These are phyloP conservation scores for Melocanna baccifera DNA, from an alignment of 176 grass and related monocot genomes.

Conservation along the genomic window DNA sequence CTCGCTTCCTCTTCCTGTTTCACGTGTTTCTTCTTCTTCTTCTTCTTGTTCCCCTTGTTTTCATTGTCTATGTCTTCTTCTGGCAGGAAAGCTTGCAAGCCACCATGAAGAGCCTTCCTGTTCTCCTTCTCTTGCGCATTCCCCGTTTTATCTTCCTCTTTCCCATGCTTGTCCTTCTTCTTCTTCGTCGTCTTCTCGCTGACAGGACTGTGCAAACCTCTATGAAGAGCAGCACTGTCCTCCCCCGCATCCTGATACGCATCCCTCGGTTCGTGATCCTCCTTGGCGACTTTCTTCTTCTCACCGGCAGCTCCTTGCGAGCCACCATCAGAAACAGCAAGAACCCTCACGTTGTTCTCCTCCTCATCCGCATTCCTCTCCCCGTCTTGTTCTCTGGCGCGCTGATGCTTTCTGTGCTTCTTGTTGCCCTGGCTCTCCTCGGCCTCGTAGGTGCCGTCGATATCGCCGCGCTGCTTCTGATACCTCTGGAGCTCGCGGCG, in stretches of 20 bases:
- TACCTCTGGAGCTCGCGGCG: not conserved
- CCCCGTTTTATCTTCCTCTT: not conserved
- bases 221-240: not conserved
- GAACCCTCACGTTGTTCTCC: not conserved
- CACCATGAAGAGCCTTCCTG: not conserved
- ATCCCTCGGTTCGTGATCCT: not conserved
- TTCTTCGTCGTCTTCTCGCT: slow-evolving; percentile 18
- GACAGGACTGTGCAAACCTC: not conserved
- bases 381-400: not conserved
- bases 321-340: not conserved
- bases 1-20: not conserved
- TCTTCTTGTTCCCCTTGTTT: not conserved
- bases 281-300: slow-evolving; percentile 2
- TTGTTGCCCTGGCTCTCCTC: not conserved
- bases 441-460: not conserved
- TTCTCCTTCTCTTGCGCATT: not conserved
- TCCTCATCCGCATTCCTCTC: not conserved
- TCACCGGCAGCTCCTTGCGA: not conserved
- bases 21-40: not conserved
- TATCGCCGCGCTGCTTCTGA: not conserved
- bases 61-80: not conserved
- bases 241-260: not conserved
- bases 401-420: not conserved
- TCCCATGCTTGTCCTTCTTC: not conserved
- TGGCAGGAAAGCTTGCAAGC: not conserved